Base-by-base conservation (phyloP, 169 alveolate genomes). In the Cryptosporidium andersoni region DNA sequence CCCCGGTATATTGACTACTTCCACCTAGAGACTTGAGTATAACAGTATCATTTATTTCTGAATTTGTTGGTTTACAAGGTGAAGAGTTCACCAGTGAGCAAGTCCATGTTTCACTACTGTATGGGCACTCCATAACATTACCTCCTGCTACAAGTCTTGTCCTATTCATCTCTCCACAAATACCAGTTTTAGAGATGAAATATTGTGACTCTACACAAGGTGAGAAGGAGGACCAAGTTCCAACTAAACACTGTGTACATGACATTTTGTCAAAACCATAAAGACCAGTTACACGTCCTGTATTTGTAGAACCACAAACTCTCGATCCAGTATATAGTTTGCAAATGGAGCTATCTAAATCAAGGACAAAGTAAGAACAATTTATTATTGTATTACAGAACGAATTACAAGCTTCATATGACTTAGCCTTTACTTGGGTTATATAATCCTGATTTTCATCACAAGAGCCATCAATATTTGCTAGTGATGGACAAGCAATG, bases 401-500 rank as follows among this genome's bases (percentile, higher is more conserved):
- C 16, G 60, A 1, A 11, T 68, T 74, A 25, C 85, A 74, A 14
- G 62, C 36, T 40, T 74, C 85, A 45, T 58, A 74, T 40, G 85
- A 74, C 60, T 58, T 74, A 4, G 85, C 85, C 85, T 58, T 58
- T 4, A 74, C 85, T 43, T 74, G 52, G 7, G 85, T 37, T 51
- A 74, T 34, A 74, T 58, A 74, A 37, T 43, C 51, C n/a, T 12
- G 40, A 45, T 14, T 4, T 4, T 58, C 39, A 14, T 58, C 67
- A 40, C 85, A 74, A 6, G 37, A 66, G 5, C 85, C 85, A 49
- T 74, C 62, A 42, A 74, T 42, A 58, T 74, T 74, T 56, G 68
- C 56, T 25, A 74, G 85, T 42, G 85, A 74, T 16, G 85, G 85
- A 25, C 85, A 74, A 9, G 85, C 66, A 56, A 74, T 63, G 3